These are phyloP conservation scores for Aspergillus novofumigatus DNA, from an alignment of 2,329 filamentous ascomycete species.

Conservation along the genomic window DNA sequence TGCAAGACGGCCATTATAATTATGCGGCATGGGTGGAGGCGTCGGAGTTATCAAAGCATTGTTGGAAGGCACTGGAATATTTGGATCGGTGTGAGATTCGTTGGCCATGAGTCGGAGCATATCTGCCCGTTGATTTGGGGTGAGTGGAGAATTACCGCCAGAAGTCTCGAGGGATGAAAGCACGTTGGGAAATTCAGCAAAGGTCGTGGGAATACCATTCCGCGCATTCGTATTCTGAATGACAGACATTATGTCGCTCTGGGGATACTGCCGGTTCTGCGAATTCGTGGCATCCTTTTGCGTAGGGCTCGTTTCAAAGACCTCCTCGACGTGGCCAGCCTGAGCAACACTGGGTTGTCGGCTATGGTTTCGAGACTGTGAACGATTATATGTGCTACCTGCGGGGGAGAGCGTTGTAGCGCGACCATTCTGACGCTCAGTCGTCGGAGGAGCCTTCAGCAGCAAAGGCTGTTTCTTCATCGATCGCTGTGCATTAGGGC, in stretches of 20 bases:
- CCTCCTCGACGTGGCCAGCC: constrained; percentile 41
- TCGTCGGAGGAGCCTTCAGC: constrained; percentile 41
- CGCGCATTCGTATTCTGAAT: constrained; percentile 46
- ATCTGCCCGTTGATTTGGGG: constrained; percentile 44
- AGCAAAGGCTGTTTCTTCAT: constrained; percentile 46
- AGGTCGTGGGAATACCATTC: constrained; percentile 35
- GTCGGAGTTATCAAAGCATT: constrained; percentile 56
- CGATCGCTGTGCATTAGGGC: constrained; percentile 35
- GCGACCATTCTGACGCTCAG: constrained; percentile 22
- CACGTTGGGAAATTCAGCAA: constrained; percentile 43
- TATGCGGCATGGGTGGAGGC: constrained; percentile 51
- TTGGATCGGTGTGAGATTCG: constrained; percentile 42
- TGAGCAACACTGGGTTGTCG: constrained; percentile 30
- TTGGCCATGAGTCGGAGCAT: constrained; percentile 46
- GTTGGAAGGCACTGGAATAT: constrained; percentile 40
- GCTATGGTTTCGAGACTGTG: constrained; percentile 23
- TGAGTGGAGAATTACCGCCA: constrained; percentile 41
- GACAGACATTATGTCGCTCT: constrained; percentile 47
- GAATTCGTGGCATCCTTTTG: constrained; percentile 18
- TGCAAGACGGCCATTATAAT: constrained; percentile 49
- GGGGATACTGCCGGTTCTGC: constrained; percentile 25
- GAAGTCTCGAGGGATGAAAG: constrained; percentile 43
- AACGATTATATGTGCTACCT: constrained; percentile 28
- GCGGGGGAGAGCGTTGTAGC: constrained; percentile 37
- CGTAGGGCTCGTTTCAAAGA: constrained; percentile 39